Percentiles rank a stretch among this genome's conserved stretches.
These are phyloP conservation scores for Achlya hypogyna DNA, from an alignment of 352 stramenopile species.

Conservation along the genomic window DNA sequence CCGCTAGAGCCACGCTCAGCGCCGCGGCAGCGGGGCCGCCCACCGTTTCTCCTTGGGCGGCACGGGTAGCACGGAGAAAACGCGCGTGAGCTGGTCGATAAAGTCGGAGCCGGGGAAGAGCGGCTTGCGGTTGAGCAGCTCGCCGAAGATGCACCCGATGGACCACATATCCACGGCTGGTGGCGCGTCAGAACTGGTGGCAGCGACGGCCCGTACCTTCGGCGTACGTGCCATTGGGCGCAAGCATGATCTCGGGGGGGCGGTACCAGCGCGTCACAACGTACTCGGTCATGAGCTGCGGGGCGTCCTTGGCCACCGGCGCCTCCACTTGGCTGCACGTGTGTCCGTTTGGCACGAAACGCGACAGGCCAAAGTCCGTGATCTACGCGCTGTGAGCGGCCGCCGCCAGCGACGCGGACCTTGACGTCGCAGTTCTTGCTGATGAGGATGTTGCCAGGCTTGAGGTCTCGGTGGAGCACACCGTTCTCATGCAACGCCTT, in stretches of 20 bases:
- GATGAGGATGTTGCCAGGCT: conserved; percentile 78
- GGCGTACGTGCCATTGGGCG: conserved; percentile 65
- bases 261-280: conserved; percentile 81
- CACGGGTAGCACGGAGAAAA: conserved; percentile 65
- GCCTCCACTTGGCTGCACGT: conserved; percentile 21
- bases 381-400: no score
- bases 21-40: not conserved
- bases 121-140: conserved; percentile 70
- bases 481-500: conserved; percentile 87
- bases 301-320: conserved; percentile 37
- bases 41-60: conserved; percentile 53
- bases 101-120: conserved; percentile 73
- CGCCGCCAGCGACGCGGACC: no score
- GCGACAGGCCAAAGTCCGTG: conserved; percentile 72
- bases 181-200: not conserved
- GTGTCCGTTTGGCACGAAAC: conserved; percentile 45
- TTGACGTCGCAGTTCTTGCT: conserved; percentile 81
- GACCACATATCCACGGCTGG: conserved; percentile 76
- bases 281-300: conserved; percentile 77
- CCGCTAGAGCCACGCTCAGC: conserved; percentile 19
- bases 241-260: conserved; percentile 75
- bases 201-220: conserved; percentile 24
- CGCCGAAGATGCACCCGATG: conserved; percentile 91
- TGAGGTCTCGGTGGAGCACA: conserved; percentile 77
- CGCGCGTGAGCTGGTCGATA: conserved; percentile 65